Percentiles rank a stretch among this genome's conserved stretches.
phyloP scores from a whole-genome alignment of 176 grass and related monocot genomes.

The Saccharum spontaneum region DNA sequence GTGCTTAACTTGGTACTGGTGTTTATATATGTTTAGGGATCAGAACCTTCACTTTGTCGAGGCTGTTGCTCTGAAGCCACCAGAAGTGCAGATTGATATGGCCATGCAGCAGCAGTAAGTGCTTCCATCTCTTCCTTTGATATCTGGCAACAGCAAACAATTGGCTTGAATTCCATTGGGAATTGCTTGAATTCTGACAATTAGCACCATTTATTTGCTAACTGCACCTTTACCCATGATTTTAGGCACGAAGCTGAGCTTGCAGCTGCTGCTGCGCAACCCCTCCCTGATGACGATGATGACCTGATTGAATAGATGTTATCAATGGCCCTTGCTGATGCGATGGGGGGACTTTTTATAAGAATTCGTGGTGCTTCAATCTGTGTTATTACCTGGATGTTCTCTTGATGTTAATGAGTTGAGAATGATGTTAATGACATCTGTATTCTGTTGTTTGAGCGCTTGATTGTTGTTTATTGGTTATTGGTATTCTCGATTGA shows the following conservation, averaged over 20 bases:
- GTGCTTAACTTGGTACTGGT: constrained; percentile 10
- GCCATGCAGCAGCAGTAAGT: constrained; percentile 71
- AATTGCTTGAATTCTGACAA: background rate
- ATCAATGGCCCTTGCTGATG: background rate
- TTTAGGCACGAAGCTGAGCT: constrained; percentile 59
- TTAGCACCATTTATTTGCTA: background rate
- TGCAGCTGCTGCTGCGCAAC: constrained; percentile 50
- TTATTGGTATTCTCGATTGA: background rate
- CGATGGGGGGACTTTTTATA: background rate
- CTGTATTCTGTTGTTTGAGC: background rate
- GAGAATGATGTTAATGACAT: background rate
- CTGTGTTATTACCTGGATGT: constrained; percentile 1
- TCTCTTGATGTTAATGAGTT: constrained; percentile 7
- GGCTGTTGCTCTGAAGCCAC: constrained; percentile 69
- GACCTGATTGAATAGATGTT: constrained; percentile 51
- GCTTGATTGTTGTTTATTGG: background rate
- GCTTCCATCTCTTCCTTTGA: background rate
- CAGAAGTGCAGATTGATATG: constrained; percentile 68
- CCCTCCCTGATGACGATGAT: constrained; percentile 71
- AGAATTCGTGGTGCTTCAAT: background rate
- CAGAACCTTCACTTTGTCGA: constrained; percentile 66
- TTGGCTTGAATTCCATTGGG: background rate
- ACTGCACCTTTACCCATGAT: background rate
- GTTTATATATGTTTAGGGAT: constrained; percentile 31
- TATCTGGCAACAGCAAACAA: background rate